Base-by-base conservation (phyloP, 768 basidiomycete species). In the Boletus insuetus region DNA sequence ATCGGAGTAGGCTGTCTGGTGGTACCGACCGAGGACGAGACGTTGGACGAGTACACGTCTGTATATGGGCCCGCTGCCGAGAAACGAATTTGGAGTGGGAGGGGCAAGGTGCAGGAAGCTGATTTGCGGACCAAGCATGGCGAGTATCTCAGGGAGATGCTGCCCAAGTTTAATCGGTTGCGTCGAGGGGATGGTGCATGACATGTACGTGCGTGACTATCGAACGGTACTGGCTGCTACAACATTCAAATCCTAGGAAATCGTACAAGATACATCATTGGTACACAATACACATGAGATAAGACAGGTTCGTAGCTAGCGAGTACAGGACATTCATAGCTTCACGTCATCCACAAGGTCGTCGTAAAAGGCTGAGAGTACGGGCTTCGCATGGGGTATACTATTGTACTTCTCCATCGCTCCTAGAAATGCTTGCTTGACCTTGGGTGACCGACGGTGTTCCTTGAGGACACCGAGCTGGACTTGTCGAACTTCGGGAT, bases 121-220 rank as follows among this genome's bases (percentile, higher is more conserved):
- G 93, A 93, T 64, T 69, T 98, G 56, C 79, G 92, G 50, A 75
- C 81, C 43, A 98, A 98, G 67, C 95, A 98, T 63, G 83, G 86
- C 5, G 94, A 96, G 63, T 98, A 98, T 69, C 77, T 98, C 49
- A 77, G 86, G 41, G 96, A 98, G 69, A 94, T 94, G 86, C 64
- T 94, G 42, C 91, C 90, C 43, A 93, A 94, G 73, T 94, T 94
- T 65, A 93, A 94, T 69, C 74, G 91, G 47, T 65, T 91, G 53
- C 73, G 87, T 53, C 74, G 83, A 48, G 83, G 80, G 20, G 83
- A 85, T 58, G 82, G 79, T 32, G 72, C 74, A 49, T 82, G 64
- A 72, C 50, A 22, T 9, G 3, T 19, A 72, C 50, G 24, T 11
- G 3, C 19, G 24, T 29, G 16, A n/a, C 7, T 17, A 11, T 26